phyloP scores from a whole-genome alignment of 208 protist genomes.

The Wallacemonas sp. region DNA sequence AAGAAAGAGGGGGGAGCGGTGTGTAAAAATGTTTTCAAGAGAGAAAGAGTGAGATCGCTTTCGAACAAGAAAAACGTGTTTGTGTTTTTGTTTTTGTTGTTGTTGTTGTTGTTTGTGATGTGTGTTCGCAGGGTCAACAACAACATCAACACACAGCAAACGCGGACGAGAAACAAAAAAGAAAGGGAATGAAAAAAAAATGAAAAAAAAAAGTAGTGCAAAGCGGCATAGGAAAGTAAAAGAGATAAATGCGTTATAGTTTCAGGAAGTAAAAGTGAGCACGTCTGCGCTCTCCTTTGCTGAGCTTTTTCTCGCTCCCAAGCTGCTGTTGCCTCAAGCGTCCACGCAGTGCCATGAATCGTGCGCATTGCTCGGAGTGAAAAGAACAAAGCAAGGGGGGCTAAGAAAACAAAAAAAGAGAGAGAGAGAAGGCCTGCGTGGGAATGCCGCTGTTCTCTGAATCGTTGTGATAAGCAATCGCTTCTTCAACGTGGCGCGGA shows the following conservation, averaged over 20 bases:
- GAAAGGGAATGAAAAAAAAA: slow-evolving; percentile 1
- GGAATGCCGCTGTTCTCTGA: too few relatives aligned
- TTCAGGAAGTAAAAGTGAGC: not conserved
- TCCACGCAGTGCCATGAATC: not conserved
- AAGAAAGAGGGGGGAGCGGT: slow-evolving; percentile 14
- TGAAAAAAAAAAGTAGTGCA: slow-evolving; percentile 7
- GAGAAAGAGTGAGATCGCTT: not conserved
- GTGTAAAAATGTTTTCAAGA: not conserved
- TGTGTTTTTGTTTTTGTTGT: not conserved
- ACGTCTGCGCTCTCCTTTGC: not conserved
- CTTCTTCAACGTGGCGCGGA: not conserved
- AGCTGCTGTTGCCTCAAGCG: not conserved
- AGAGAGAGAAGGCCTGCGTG: too few relatives aligned
- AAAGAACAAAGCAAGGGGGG: too few relatives aligned
- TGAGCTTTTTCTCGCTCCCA: not conserved
- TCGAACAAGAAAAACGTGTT: slow-evolving; percentile 13
- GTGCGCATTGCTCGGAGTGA: too few relatives aligned
- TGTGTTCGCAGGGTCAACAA: not conserved
- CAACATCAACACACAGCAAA: slow-evolving; percentile 9
- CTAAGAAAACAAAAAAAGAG: not conserved
- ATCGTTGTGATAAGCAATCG: too few relatives aligned
- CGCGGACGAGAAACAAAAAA: slow-evolving; percentile 9
- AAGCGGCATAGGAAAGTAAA: slow-evolving; percentile 8
- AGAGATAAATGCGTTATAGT: not conserved
- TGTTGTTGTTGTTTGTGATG: not conserved